Base-by-base conservation (phyloP, 768 basidiomycete genomes). In the Coprinopsis cinerea region DNA sequence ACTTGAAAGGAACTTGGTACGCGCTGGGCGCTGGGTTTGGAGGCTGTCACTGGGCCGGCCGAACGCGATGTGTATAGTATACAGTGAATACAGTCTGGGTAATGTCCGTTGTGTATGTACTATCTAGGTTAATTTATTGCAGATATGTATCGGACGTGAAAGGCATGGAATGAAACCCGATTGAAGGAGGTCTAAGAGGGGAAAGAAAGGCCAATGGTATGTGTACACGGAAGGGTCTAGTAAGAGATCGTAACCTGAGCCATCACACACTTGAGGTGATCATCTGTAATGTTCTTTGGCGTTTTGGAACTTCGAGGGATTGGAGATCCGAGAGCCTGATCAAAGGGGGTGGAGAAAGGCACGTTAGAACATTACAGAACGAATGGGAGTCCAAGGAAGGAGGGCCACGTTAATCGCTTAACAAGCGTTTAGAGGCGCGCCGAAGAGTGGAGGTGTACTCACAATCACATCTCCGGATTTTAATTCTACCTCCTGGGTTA, bases 381-480 rank as follows among this genome's bases (percentile, higher is more conserved):
- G 30, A 32, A 39, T 10, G 13, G 18, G 37, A 39, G 18, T n/a
- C n/a, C n/a, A n/a, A n/a, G n/a, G n/a, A n/a, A n/a, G n/a, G n/a
- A n/a, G n/a, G n/a, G n/a, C n/a, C 6, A 39, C 13, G 13, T 10
- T 39, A 39, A 14, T 39, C 37, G 30, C 30, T 11, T 11, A 39
- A 39, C 37, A 22, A 20, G 47, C 15, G 36, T 28, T 17, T n/a
- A 34, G 49, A 34, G 15, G 36, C 47, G 36, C n/a, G n/a, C n/a
- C n/a, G n/a, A n/a, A n/a, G n/a, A n/a, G n/a, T n/a, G n/a, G n/a
- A n/a, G n/a, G 6, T 5, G 15, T 7, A 66, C 71, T 49, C 50
- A 78, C 77, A 52, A 79, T 57, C 5, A 67, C 61, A 51, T 78
- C 77, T 17, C 74, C 74, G 7, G 64, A 57, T 46, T 66, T 67